Evolutionary conservation across 1,284 basidiomycete species (phyloP).

Genomic region (Pascua sp.): DNA sequence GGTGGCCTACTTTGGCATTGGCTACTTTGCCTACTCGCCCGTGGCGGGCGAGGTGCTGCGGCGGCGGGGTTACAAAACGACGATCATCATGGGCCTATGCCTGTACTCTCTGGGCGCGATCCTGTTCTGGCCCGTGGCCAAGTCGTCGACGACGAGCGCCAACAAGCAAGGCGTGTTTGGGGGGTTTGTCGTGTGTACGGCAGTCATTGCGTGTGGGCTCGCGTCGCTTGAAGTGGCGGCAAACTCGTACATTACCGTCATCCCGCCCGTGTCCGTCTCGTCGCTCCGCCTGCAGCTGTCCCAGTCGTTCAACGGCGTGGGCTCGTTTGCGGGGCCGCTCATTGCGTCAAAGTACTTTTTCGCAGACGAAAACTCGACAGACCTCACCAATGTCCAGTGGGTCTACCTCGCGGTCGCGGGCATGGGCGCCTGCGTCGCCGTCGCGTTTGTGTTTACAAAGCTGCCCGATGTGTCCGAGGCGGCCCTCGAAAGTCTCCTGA

Average conservation of each 20-base stretch:
- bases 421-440: slow-evolving; percentile 57
- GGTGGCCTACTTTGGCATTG: slow-evolving; percentile 68
- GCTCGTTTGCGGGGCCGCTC: slow-evolving; percentile 71
- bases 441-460: slow-evolving; percentile 68
- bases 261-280: slow-evolving; percentile 60
- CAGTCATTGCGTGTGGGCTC: slow-evolving; percentile 61
- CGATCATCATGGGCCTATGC: slow-evolving; percentile 61
- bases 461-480: slow-evolving; percentile 70
- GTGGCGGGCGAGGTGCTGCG: slow-evolving; percentile 49
- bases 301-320: slow-evolving; percentile 76
- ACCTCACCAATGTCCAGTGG: slow-evolving; percentile 71
- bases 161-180: slow-evolving; percentile 56
- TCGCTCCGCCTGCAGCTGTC: slow-evolving; percentile 75
- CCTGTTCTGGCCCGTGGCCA: slow-evolving; percentile 76
- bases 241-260: slow-evolving; percentile 69
- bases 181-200: slow-evolving; percentile 70
- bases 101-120: slow-evolving; percentile 71
- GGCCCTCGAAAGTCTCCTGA: slow-evolving; percentile 23
- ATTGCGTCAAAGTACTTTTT: slow-evolving; percentile 76
- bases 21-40: slow-evolving; percentile 58
- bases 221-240: slow-evolving; percentile 56
- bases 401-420: slow-evolving; percentile 73
- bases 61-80: slow-evolving; percentile 51
- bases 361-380: slow-evolving; percentile 59
- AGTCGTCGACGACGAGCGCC: slow-evolving; percentile 42